Conservation (phyloP, 2,329 filamentous ascomycete species). For the Colletotrichum paranaense region DNA sequence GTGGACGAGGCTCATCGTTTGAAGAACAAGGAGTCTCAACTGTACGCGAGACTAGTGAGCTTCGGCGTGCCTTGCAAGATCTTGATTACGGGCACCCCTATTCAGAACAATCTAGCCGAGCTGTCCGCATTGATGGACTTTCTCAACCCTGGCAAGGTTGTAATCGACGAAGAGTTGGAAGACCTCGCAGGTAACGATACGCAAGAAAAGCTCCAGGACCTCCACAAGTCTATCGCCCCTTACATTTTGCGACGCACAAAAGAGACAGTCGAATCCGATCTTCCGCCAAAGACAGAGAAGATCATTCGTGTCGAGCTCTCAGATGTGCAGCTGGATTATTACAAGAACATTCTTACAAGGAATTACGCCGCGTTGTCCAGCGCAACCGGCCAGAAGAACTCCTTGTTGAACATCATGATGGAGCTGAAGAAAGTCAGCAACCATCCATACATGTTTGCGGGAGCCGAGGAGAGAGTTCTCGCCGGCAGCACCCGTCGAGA, state of each 20-base stretch:
- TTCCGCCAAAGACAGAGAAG: constrained; percentile 97
- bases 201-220: constrained; percentile 85
- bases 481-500: constrained; percentile 84
- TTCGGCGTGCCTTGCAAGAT: constrained; percentile 91
- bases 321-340: constrained; percentile 96
- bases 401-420: constrained; percentile 98
- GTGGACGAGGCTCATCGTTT: constrained; percentile 97
- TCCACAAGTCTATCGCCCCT: constrained; percentile 89
- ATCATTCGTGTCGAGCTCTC: constrained; percentile 98
- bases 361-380: constrained; percentile 96
- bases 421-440: constrained; percentile 99
- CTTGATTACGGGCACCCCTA: constrained; percentile 95
- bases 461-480: constrained; percentile 90
- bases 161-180: constrained; percentile 93
- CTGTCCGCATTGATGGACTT: constrained; percentile 95
- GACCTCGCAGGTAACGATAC: constrained; percentile 80
- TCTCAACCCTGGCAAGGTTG: constrained; percentile 91
- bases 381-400: constrained; percentile 92
- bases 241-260: constrained; percentile 97
- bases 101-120: constrained; percentile 96
- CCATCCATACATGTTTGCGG: constrained; percentile 97
- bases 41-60: constrained; percentile 86
- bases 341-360: constrained; percentile 97
- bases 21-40: constrained; percentile 94
- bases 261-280: constrained; percentile 94